Evolutionary conservation across 2,329 filamentous ascomycete species (phyloP).

Genomic region (Fusarium haematococcum): DNA sequence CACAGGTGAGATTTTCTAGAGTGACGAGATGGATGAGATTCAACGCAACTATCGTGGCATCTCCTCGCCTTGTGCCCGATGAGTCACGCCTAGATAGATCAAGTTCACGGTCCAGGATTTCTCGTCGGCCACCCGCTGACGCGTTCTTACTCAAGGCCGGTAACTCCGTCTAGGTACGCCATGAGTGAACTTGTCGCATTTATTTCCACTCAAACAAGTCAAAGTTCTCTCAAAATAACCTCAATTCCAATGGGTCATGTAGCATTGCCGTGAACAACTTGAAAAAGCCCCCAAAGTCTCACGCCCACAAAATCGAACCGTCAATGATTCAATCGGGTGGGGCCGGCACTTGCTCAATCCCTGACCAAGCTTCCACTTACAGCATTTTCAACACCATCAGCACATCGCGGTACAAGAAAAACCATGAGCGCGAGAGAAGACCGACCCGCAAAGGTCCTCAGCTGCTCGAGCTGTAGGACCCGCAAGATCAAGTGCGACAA

Average conservation of each 20-base stretch:
- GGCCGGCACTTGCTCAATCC: constrained; percentile 16
- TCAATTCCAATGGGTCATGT: neutral
- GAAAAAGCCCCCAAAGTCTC: constrained; percentile 3
- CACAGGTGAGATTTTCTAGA: neutral
- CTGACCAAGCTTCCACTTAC: constrained; percentile 15
- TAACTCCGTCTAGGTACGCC: neutral
- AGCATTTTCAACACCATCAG: constrained; percentile 14
- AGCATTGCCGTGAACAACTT: neutral
- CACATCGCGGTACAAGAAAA: neutral
- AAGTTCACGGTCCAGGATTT: neutral
- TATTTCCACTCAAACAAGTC: neutral
- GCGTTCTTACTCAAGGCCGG: neutral
- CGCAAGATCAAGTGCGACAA: constrained; percentile 73
- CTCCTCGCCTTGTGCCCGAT: neutral
- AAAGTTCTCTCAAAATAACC: neutral
- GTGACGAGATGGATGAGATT: neutral
- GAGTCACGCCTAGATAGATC: neutral
- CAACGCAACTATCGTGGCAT: neutral
- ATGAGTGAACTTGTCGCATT: neutral
- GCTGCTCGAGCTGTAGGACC: constrained; percentile 72
- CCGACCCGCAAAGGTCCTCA: constrained; percentile 52
- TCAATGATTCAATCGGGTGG: constrained; percentile 23
- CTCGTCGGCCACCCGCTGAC: neutral
- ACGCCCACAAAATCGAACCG: constrained; percentile 29
- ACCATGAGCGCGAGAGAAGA: constrained; percentile 35